Evolutionary conservation across 148 eudicot species (phyloP), one percentile per base, ranked within the genome.

Genomic region (Silene uniflora): DNA sequence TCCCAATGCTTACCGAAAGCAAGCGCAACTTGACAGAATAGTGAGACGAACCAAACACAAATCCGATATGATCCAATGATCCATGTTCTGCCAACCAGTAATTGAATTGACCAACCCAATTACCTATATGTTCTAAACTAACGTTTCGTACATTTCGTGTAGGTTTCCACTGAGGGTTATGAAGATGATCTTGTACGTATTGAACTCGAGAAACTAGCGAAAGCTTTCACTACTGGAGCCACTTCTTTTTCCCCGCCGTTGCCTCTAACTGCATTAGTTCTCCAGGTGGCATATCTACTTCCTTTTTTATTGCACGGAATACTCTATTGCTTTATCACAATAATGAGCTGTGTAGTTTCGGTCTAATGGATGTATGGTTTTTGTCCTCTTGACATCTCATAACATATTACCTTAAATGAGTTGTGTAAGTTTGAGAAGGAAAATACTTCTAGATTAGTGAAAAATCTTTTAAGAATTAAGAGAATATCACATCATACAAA

Each of bases 111-210:
- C 14, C 65, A 61, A 61, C 27, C 65, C 19, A 27, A 25, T 21
- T 24, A 10, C 35, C 54, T 49, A 0, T 52, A 24, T 19, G 17
- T 14, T 52, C 42, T 21, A 18, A 29, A 11, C 6, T 52, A 22
- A 70, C 35, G 11, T 70, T 24, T 11, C 60, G 14, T 27, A 54
- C 10, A 71, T 71, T 76, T 75, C 24, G 24, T 78, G 84, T 75
- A 94, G 98, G 91, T 94, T 74, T 88, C 88, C 75, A 84, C 88
- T 6, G 78, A 71, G 54, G 93, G 90, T 44, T 80, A 78, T 81
- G 93, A 87, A 72, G 88, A 83, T 74, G 93, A 44, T 76, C 68
- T 79, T 39, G 73, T 88, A 17, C 85, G 76, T 47, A 76, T 75
- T 55, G 98, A 90, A 82, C 80, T 91, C 52, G 83, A 90, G 75